These are phyloP conservation scores for Sungouiozyma intestinalis DNA, from an alignment of 805 yeast genomes.

Conservation along the genomic window DNA sequence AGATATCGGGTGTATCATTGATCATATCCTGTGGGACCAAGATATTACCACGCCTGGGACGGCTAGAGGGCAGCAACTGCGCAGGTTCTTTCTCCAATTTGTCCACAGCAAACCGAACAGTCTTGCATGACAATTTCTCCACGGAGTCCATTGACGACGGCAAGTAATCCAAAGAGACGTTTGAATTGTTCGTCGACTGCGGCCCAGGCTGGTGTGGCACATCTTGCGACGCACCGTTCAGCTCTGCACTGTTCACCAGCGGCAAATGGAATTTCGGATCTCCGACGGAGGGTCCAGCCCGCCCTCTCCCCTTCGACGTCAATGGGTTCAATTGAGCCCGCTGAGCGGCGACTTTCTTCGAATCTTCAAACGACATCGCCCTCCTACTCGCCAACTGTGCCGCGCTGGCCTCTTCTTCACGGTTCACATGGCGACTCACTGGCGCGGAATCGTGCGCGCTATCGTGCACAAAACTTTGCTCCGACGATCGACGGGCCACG, in stretches of 20 bases:
- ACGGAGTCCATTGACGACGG: constrained; percentile 2
- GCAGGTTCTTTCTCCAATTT: constrained; percentile 75
- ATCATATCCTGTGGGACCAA: constrained; percentile 56
- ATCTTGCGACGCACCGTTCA: neutral
- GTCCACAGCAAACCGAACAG: constrained; percentile 72
- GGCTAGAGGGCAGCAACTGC: constrained; percentile 84
- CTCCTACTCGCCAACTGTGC: constrained; percentile 12
- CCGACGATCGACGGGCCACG: neutral
- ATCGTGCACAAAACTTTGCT: too few relatives aligned
- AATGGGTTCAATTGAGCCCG: neutral
- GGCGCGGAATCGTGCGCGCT: too few relatives aligned
- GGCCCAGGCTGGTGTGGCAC: neutral
- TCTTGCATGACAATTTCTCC: constrained; percentile 33
- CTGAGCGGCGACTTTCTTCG: neutral
- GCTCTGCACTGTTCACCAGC: neutral
- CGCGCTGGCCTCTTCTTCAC: neutral
- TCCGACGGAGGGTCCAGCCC: neutral
- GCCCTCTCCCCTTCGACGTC: neutral
- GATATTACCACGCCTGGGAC: constrained; percentile 72
- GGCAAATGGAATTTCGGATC: neutral
- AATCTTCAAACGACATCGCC: constrained; percentile 25
- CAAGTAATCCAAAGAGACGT: neutral
- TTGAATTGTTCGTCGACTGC: neutral
- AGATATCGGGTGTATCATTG: constrained; percentile 49
- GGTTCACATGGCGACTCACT: too few relatives aligned